Base-by-base conservation (phyloP, 2,329 filamentous ascomycete species). In the Capronia epimyces region DNA sequence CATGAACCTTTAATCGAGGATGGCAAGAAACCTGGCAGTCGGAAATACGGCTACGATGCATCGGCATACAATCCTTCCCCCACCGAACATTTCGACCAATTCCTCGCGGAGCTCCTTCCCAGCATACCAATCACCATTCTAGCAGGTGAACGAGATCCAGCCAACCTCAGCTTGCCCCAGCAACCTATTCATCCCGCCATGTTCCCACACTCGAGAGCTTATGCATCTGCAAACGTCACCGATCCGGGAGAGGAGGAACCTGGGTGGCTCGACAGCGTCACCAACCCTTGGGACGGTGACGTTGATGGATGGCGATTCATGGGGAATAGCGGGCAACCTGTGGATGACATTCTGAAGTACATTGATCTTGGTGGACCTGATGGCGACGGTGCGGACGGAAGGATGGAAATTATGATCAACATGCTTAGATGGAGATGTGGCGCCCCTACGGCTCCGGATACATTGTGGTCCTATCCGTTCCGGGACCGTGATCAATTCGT, bases 391-490 rank as follows among this genome's bases (percentile, higher is more conserved):
- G 56, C 66, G 41, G 67, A 71, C 36, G 83, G 81, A 29, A 74
- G 90, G 16, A 65, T 97, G 21, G 84, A 84, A 41, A 87, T 96
- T 79, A 93, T 97, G 86, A 93, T 97, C 69, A 84, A 84, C 50
- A 93, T 95, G 81, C 83, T 95, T 59, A 79, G 89, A 52, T 98
- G 93, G 93, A 80, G 93, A 55, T 87, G 89, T 65, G 83, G 83
- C 59, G 93, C 93, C 3, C 93, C 93, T 1, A 98, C 93, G 0
- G 93, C 93, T 1, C 93, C 94, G 0, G 94, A 98, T 69, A 98
- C 94, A 0, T 67, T 98, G 90, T 88, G 88, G 87, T 90, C 87
- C 64, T 98, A 97, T 65, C 93, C 93, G 0, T 98, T 95, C 69
- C 90, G 97, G 69, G 87, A 93, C 15, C 80, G 89, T 43, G 94